phyloP scores from a whole-genome alignment of 495 filamentous ascomycete genomes.

The Penicillium canescens region DNA sequence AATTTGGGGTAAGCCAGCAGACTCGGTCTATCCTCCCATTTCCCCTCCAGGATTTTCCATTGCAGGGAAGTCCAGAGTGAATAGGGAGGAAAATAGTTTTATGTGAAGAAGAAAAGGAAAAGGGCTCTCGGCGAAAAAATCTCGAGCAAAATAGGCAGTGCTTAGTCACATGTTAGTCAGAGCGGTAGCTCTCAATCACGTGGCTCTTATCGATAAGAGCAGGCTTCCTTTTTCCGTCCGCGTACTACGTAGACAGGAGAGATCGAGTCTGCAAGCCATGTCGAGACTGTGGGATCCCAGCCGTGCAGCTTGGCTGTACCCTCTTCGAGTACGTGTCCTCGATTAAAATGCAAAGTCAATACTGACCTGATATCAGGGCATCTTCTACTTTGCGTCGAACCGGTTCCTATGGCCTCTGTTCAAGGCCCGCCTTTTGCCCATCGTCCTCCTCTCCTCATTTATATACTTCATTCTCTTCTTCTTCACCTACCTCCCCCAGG shows the following conservation, averaged over 20 bases:
- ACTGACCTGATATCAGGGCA: conserved; percentile 42
- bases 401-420: conserved; percentile 65
- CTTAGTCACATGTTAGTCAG: not conserved
- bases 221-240: conserved; percentile 11
- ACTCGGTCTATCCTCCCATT: conserved; percentile 48
- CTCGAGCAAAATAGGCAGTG: conserved; percentile 14
- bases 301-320: conserved; percentile 56
- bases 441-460: conserved; percentile 57
- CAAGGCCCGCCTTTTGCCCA: conserved; percentile 57
- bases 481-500: conserved; percentile 61
- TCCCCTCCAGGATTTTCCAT: conserved; percentile 48
- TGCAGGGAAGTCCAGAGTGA: conserved; percentile 47
- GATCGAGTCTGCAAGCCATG: conserved; percentile 12
- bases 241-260: not conserved
- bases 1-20: conserved; percentile 53
- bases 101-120: conserved; percentile 40
- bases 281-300: conserved; percentile 25
- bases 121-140: conserved; percentile 26
- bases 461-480: conserved; percentile 63
- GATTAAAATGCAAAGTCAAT: not conserved
- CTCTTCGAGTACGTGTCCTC: conserved; percentile 46
- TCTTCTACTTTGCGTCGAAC: conserved; percentile 59
- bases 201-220: conserved; percentile 49
- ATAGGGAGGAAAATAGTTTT: conserved; percentile 47
- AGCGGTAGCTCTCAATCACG: conserved; percentile 14